Base-by-base conservation (phyloP, 345 rosid genomes). In the Eucalyptus erythrocorys region DNA sequence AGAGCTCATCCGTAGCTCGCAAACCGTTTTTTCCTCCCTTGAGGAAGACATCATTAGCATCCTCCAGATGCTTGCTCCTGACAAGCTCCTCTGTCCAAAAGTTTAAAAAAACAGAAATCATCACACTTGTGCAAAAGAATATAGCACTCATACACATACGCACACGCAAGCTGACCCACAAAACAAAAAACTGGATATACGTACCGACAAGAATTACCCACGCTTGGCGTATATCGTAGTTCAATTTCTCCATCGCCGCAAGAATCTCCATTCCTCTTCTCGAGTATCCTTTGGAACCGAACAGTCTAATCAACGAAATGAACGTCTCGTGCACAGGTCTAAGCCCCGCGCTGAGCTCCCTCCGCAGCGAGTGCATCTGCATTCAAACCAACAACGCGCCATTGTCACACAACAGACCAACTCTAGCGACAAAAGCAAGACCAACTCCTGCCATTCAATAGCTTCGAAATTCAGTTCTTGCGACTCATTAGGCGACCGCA, bases 151-250 rank as follows among this genome's bases (percentile, higher is more conserved):
- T 13, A 34, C 64, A 32, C 57, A 34, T 26, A 48, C 4, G 81
- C 49, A 64, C 48, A 22, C 21, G 85, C 30, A 47, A 43, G 2
- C 22, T 12, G 49, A 59, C 24, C 1, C 12, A 47, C 50, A 66
- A 22, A 49, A 57, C 47, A 13, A 90, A 53, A 85, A 50, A 11
- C n/a, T 3, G 34, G 13, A 47, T 68, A 68, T 19, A 21, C 57
- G 87, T 95, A 97, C 99, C 98, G 92, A 97, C 99, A 91, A 97
- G 96, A 91, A 96, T 89, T 17, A 96, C 87, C 99, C 99, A 97
- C 84, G 99, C 98, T 90, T 91, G 94, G 66, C 97, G 98, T 91
- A 97, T 93, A 86, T 96, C 97, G 50, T 95, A 96, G 85, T 94
- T 94, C 57, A 97, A 90, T 87, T 95, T 96, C 89, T 96, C 98